Evolutionary conservation across 140 eudicot genomes (phyloP), one percentile per base, ranked within the genome.

Genomic region (Oenanthe javanica): DNA sequence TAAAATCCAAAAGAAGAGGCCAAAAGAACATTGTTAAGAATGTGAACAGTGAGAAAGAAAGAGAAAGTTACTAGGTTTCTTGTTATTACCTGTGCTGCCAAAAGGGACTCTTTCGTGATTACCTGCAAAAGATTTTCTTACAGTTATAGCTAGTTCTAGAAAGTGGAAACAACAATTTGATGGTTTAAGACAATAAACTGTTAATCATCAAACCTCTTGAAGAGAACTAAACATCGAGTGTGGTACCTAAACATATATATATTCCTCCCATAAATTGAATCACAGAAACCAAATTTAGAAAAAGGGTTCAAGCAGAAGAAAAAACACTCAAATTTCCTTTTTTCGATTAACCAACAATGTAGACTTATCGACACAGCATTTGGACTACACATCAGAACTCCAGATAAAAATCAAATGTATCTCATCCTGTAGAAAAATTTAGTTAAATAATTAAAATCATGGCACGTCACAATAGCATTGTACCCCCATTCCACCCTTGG

Each of bases 61-160:
- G 13, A 4, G 15, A 79, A 46, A 64, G 7, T 51, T 25, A 18
- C 42, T 78, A 6, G 52, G 23, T 52, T 31, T 23, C 36, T 18
- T 27, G 47, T 45, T 6, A 25, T 73, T 78, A 89, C 93, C 90
- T 89, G 93, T 64, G 93, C 93, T 50, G 84, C 82, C 79, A 87
- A 79, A 63, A 89, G 87, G 54, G 93, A 89, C 78, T 85, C 93
- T 66, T 80, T 85, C 13, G 90, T 89, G 78, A 89, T 89, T 45
- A 89, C 90, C 93, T 89, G 89, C 69, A 82, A 82, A 43, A 81
- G 11, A 38, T 3, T 11, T 25, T 15, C 55, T 4, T 31, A 13
- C 47, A 21, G 2, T 42, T 64, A 75, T 11, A 46, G 31, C 9
- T 16, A 64, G 49, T 57, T n/a, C 48, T 8, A 31, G 31, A 31